phyloP scores from a whole-genome alignment of 1,284 basidiomycete species.

The Porodaedalea pini region DNA sequence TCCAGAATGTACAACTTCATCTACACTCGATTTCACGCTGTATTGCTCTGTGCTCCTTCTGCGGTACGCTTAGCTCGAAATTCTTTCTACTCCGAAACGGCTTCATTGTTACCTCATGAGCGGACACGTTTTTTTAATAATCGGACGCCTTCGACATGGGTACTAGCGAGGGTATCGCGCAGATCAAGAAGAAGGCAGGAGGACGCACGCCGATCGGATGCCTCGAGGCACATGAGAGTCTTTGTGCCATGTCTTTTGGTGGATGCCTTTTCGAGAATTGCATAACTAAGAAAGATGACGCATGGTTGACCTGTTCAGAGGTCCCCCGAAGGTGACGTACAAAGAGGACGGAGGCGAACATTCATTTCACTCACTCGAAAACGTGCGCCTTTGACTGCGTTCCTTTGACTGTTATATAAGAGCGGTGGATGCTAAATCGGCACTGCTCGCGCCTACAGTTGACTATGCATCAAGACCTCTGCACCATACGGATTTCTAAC shows the following conservation, averaged over 20 bases:
- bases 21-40: too few relatives aligned
- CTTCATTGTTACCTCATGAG: background rate
- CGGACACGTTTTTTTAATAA: conserved; percentile 6
- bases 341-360: conserved; percentile 6
- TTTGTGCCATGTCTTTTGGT: conserved; percentile 3
- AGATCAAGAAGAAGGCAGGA: background rate
- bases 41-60: too few relatives aligned
- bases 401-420: background rate
- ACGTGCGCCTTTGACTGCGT: conserved; percentile 1
- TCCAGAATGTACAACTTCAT: too few relatives aligned
- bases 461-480: conserved; percentile 1
- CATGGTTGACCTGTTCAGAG: background rate
- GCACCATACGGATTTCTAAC: conserved; percentile 2
- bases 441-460: background rate
- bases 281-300: background rate
- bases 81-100: background rate
- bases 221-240: conserved; percentile 6
- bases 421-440: background rate
- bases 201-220: background rate
- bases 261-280: conserved; percentile 5
- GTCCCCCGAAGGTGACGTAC: background rate
- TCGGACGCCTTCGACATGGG: background rate
- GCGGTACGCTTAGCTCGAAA: too few relatives aligned
- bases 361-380: background rate
- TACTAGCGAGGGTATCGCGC: background rate